Percentiles rank a stretch among this genome's conserved stretches.
Conservation (phyloP, 2,329 filamentous ascomycete genomes). For the Penicillium sp. region DNA sequence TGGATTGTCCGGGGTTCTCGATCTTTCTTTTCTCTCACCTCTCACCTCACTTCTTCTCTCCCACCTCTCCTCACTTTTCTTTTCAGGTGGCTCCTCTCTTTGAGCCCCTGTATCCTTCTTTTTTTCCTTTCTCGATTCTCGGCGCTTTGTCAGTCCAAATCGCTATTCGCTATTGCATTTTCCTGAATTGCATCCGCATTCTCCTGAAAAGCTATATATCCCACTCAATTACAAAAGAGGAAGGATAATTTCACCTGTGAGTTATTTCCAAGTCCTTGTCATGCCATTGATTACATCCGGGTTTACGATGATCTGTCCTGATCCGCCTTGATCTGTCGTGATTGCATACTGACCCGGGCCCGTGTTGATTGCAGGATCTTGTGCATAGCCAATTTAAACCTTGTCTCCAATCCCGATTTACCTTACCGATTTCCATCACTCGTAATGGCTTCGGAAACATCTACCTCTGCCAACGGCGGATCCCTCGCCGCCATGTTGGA, state of each 20-base stretch:
- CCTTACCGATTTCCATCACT: background rate
- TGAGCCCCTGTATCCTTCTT: conserved; percentile 20
- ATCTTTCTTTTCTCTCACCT: conserved; percentile 12
- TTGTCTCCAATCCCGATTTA: conserved; percentile 6
- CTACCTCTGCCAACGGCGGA: conserved; percentile 35
- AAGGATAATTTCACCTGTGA: conserved; percentile 7
- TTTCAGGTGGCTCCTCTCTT: conserved; percentile 14
- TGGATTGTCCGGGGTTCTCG: conserved; percentile 21
- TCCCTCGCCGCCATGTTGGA: conserved; percentile 54
- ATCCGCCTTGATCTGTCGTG: background rate
- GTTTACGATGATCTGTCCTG: background rate
- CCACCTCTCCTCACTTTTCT: conserved; percentile 14
- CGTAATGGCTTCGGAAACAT: conserved; percentile 37
- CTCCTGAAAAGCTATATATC: conserved; percentile 9
- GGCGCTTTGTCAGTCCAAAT: conserved; percentile 10
- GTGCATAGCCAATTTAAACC: conserved; percentile 8
- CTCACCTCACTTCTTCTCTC: conserved; percentile 20
- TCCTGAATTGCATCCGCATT: conserved; percentile 3
- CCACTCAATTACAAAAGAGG: background rate
- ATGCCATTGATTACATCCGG: background rate
- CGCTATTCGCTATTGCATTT: conserved; percentile 9
- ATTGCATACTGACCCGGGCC: conserved; percentile 17
- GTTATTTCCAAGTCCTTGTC: background rate
- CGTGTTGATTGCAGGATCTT: conserved; percentile 19
- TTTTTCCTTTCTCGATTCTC: conserved; percentile 21